Evolutionary conservation across 129 eudicot genomes (phyloP).

Genomic region (Centaurea solstitialis): DNA sequence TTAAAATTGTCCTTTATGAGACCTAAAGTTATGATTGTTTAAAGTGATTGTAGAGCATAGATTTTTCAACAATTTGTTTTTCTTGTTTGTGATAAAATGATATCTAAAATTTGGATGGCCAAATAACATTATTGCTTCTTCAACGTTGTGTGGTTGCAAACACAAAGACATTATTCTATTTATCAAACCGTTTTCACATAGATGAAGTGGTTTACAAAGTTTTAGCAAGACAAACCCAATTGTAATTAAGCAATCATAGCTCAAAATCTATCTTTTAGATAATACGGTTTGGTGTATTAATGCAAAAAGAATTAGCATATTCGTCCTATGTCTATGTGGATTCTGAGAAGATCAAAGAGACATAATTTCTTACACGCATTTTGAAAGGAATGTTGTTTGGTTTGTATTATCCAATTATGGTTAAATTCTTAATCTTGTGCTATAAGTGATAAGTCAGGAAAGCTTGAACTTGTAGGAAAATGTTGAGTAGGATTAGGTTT

Average conservation of each 20-base stretch:
- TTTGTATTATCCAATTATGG: not conserved
- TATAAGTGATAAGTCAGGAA: not conserved
- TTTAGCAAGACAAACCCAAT: not conserved
- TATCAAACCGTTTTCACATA: not conserved
- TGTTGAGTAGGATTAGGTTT: not conserved
- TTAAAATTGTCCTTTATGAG: not conserved
- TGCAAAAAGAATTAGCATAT: not conserved
- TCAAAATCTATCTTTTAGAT: not conserved
- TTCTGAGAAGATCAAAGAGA: not conserved
- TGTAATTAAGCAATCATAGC: not conserved
- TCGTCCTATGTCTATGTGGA: not conserved
- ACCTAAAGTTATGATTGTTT: not conserved
- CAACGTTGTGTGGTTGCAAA: not conserved
- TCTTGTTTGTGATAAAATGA: too few relatives aligned
- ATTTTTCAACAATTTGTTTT: too few relatives aligned
- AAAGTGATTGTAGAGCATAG: not conserved
- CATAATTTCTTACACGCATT: not conserved
- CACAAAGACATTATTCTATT: not conserved
- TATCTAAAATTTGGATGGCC: not conserved
- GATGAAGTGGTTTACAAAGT: not conserved
- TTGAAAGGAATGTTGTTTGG: not conserved
- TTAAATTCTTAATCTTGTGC: not conserved
- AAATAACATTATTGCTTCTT: not conserved
- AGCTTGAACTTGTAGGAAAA: not conserved
- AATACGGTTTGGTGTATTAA: not conserved